These are phyloP conservation scores for Acanthamoeba castellanii DNA, from an alignment of 208 protist genomes.

Conservation along the genomic window DNA sequence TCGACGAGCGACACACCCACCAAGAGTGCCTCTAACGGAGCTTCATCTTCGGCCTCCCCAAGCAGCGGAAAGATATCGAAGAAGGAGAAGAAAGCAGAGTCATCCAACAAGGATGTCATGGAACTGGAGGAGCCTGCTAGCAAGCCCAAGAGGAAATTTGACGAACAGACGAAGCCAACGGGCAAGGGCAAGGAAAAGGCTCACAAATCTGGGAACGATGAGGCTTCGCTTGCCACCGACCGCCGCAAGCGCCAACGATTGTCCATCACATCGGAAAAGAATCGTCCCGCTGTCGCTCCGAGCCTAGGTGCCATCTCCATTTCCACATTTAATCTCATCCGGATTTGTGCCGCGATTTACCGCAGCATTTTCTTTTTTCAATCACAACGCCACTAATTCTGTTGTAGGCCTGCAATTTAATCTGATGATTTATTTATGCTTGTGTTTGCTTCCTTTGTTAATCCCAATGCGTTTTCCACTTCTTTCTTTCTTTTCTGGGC, in stretches of 20 bases:
- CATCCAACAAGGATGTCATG: background rate
- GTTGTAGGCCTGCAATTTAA: too few species aligned
- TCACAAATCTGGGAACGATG: background rate
- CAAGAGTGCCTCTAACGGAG: background rate
- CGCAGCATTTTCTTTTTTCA: background rate
- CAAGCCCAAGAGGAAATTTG: conserved; percentile 1
- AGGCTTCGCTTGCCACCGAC: background rate
- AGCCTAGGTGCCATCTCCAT: background rate
- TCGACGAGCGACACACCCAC: background rate
- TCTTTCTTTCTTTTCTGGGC: background rate
- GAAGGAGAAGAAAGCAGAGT: background rate
- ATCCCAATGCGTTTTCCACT: background rate
- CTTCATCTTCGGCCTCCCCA: background rate
- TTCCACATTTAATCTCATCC: background rate
- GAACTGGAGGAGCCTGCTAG: background rate
- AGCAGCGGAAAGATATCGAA: background rate
- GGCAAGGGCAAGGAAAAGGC: background rate
- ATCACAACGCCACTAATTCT: too few species aligned
- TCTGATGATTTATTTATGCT: background rate
- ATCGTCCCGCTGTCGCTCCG: background rate
- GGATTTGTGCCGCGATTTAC: too few species aligned
- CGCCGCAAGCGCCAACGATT: background rate
- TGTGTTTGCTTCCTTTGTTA: too few species aligned
- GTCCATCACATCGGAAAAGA: background rate
- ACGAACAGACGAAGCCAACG: background rate